Conservation (phyloP, 1,284 basidiomycete genomes). For the Grifola frondosa region DNA sequence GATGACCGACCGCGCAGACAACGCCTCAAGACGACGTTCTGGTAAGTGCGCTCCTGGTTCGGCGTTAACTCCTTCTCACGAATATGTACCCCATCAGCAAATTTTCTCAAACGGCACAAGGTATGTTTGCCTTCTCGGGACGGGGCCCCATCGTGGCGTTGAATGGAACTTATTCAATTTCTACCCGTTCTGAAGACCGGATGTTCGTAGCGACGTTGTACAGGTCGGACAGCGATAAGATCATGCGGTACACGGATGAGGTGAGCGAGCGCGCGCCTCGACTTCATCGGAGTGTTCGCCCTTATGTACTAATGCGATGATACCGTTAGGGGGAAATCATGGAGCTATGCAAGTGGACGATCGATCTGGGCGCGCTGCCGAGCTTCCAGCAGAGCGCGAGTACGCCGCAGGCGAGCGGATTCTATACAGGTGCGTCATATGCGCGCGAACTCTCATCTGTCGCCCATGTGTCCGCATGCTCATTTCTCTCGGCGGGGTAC, state of each 20-base stretch:
- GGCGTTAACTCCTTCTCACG: conserved; percentile 13
- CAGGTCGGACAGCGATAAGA: conserved; percentile 68
- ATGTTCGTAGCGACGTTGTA: conserved; percentile 76
- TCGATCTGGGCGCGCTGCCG: conserved; percentile 73
- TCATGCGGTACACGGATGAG: conserved; percentile 82
- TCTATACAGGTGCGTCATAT: conserved; percentile 66
- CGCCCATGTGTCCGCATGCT: not conserved
- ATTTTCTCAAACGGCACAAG: conserved; percentile 66
- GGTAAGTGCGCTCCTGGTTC: conserved; percentile 43
- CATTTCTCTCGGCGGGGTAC: not conserved
- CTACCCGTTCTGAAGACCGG: conserved; percentile 47
- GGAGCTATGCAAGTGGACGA: conserved; percentile 84
- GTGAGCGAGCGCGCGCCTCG: conserved; percentile 32
- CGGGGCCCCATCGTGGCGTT: conserved; percentile 4
- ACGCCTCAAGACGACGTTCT: conserved; percentile 75
- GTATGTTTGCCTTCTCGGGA: conserved; percentile 35
- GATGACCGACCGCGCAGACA: conserved; percentile 48
- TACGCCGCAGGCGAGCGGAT: conserved; percentile 54
- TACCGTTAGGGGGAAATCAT: conserved; percentile 54
- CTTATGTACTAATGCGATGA: not conserved
- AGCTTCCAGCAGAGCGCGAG: conserved; percentile 70
- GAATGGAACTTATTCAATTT: no score
- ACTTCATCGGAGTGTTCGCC: conserved; percentile 17
- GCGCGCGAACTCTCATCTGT: not conserved
- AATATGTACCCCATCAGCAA: conserved; percentile 49